Evolutionary conservation across 192 early-diverging fungal genomes (phyloP), one percentile per base, ranked within the genome.

Genomic region (Coemansia sp.): DNA sequence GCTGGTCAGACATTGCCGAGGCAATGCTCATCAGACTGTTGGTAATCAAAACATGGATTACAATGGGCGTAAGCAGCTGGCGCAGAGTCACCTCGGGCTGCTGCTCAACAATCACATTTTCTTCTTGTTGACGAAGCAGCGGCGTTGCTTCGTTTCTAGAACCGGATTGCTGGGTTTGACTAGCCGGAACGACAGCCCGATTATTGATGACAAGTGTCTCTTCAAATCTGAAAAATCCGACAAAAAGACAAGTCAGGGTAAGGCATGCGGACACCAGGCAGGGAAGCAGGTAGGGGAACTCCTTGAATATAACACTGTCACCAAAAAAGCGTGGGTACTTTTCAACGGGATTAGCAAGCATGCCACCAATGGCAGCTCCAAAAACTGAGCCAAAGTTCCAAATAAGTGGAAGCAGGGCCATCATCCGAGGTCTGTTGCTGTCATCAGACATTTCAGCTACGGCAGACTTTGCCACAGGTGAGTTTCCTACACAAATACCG

Each of bases 361-460:
- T 85, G 14, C 96, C 94, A 48, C 94, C 94, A n/a, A 93, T 70
- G 0, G 89, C 71, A 0, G 93, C 90, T 1, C 94, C 91, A 67
- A 75, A 70, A 16, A 85, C 82, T 12, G 76, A 65, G 7, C 89
- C 89, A 31, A 91, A 67, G 38, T 88, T 90, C 87, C 91, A 89
- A 1, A 77, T 81, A 28, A 91, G 86, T 30, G 90, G 91, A 75
- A 92, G 86, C 28, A 94, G 49, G 10, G 88, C 83, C 75, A 95
- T 95, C 20, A 89, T 91, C 16, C 86, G 80, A 8, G 88, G 76
- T 60, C 89, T 87, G 71, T 95, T 97, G 0, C 89, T 87, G 3
- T 85, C 69, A 66, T 95, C 93, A 22, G 93, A 89, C 36, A 97
- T 88, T 81, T 97, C 95, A 2, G 89, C 91, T 29, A 96, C 69